A percentile compares a stretch with the other conserved stretches of the same genome.
Conservation (phyloP, 164 flowering plant species). For the Annona squamosa region DNA sequence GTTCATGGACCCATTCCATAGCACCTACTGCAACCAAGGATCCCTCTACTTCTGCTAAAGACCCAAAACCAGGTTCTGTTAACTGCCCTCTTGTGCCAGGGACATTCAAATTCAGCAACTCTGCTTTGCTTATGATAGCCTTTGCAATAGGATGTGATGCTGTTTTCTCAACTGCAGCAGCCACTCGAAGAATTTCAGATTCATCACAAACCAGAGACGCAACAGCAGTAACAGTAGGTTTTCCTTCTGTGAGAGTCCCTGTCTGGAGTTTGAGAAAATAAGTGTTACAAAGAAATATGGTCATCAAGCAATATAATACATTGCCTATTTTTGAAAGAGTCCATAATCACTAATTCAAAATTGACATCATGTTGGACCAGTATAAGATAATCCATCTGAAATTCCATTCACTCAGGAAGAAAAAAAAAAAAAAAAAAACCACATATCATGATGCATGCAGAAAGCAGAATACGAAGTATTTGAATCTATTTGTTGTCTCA, state of each 20-base stretch:
- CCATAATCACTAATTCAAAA: not conserved
- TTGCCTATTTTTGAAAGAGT: not conserved
- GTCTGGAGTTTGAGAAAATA: conserved; percentile 47
- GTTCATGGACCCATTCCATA: conserved; percentile 72
- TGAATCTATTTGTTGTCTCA: too few species aligned
- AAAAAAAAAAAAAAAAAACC: too few species aligned
- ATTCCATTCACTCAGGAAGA: not conserved
- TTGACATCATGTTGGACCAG: not conserved
- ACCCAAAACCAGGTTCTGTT: conserved; percentile 88
- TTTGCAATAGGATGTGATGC: conserved; percentile 90
- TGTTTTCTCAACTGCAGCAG: conserved; percentile 97
- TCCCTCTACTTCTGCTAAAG: conserved; percentile 88
- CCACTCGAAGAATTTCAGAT: conserved; percentile 63
- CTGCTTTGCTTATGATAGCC: conserved; percentile 73
- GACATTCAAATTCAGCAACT: conserved; percentile 47
- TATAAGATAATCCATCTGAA: not conserved
- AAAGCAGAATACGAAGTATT: too few species aligned
- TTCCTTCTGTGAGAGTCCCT: conserved; percentile 95
- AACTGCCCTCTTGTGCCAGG: conserved; percentile 78
- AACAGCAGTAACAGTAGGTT: conserved; percentile 73
- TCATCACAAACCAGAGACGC: conserved; percentile 51
- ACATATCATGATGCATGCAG: too few species aligned
- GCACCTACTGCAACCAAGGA: conserved; percentile 78
- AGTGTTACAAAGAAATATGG: not conserved
- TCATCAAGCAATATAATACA: not conserved